A percentile compares a stretch with the other conserved stretches of the same genome.
phyloP scores from a whole-genome alignment of 768 basidiomycete genomes.

The Macrolepiota fuliginosa region DNA sequence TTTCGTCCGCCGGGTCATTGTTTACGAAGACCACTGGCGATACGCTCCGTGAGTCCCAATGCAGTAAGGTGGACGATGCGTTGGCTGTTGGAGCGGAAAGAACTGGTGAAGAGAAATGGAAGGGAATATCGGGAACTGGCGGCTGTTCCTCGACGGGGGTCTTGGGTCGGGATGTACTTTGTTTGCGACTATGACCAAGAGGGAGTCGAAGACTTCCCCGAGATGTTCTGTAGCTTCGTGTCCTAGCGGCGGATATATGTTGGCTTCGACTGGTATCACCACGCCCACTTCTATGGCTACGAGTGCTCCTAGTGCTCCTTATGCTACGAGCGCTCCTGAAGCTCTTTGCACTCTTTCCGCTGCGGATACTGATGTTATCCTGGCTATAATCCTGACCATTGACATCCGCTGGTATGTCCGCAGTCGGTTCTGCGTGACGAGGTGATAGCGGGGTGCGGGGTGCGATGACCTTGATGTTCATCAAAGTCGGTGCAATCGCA shows the following conservation, averaged over 20 bases:
- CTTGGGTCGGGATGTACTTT: constrained; percentile 17
- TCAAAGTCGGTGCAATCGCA: constrained; percentile 17
- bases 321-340: constrained; percentile 31
- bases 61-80: constrained; percentile 21
- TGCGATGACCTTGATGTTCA: constrained; percentile 15
- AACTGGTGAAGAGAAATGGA: constrained; percentile 22
- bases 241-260: constrained; percentile 62
- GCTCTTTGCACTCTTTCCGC: constrained; percentile 22
- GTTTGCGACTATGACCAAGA: constrained; percentile 24
- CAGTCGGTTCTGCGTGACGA: constrained; percentile 12
- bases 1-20: background rate
- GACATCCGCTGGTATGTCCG: constrained; percentile 12
- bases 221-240: constrained; percentile 60
- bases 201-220: constrained; percentile 68
- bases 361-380: constrained; percentile 14
- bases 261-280: constrained; percentile 31
- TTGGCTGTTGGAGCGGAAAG: constrained; percentile 19
- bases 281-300: constrained; percentile 27
- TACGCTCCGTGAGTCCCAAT: constrained; percentile 14
- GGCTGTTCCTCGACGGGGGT: constrained; percentile 27
- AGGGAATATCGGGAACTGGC: constrained; percentile 31
- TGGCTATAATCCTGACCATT: constrained; percentile 10
- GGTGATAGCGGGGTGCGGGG: constrained; percentile 20
- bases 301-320: constrained; percentile 32
- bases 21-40: background rate